Evolutionary conservation across 169 alveolate genomes (phyloP), one percentile per base, ranked within the genome.

Genomic region (Babesia sp.): DNA sequence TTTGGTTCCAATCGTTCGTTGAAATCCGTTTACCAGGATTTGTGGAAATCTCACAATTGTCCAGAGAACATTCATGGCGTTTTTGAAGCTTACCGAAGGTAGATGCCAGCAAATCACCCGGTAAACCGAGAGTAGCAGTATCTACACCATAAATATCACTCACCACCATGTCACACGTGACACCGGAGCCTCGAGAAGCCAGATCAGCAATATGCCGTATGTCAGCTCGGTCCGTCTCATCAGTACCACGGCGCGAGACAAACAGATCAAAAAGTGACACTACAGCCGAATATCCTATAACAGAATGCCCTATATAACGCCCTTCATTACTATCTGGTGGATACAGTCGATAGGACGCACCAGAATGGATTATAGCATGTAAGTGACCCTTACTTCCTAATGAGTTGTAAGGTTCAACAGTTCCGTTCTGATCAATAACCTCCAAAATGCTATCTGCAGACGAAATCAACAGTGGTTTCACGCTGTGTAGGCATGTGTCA

Each of bases 231-330:
- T 18, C n/a, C 1, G 31, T 7, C 14, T 69, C 51, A 20, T 37
- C 18, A n/a, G 20, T 39, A 24, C 24, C 63, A 54, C 33, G 55
- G n/a, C 64, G 64, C n/a, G 46, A 20, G 7, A 71, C 39, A 46
- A 53, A 79, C 59, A 20, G 14, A 26, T 70, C 58, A 50, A 48
- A 79, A 8, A 68, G 3, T 14, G 70, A 16, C 2, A 42, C 36
- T n/a, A 79, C 41, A 3, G 80, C 44, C 37, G 53, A 31, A n/a
- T n/a, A 39, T 22, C 89, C 89, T 6, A 81, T 72, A 7, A 83
- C 57, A 3, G 89, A 64, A 14, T 51, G 33, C 24, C 89, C 79
- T 1, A 81, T 33, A 16, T 8, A 63, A 2, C 45, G 28, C 22
- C 41, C 22, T 0, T 53, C 41, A n/a, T 5, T 7, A 5, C 16